Evolutionary conservation across 768 basidiomycete genomes (phyloP).

Genomic region (Hypsizygus marmoreus): DNA sequence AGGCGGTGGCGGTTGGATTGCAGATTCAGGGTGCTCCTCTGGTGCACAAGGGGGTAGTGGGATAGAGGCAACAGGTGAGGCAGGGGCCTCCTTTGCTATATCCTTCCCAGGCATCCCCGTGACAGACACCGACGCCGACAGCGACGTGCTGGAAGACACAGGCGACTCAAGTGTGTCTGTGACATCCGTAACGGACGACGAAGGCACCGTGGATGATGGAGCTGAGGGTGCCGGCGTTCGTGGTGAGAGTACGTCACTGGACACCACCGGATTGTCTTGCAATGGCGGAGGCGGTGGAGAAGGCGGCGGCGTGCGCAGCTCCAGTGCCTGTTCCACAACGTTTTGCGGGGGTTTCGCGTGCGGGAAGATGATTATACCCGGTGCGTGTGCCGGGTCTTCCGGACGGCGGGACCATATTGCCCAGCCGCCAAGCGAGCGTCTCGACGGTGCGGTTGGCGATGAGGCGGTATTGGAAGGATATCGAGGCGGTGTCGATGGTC

Average conservation of each 20-base stretch:
- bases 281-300: slow-evolving; percentile 24
- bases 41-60: background rate
- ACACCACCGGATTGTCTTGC: background rate
- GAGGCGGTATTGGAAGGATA: slow-evolving; percentile 4
- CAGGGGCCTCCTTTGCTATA: too few species aligned
- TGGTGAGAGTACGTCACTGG: slow-evolving; percentile 1
- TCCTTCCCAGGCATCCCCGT: slow-evolving; percentile 30
- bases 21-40: too few species aligned
- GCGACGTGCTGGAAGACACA: slow-evolving; percentile 52
- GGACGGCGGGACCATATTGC: slow-evolving; percentile 79
- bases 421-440: too few species aligned
- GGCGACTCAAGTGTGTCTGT: slow-evolving; percentile 60
- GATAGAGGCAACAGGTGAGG: slow-evolving; percentile 7
- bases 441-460: slow-evolving; percentile 8
- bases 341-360: slow-evolving; percentile 61
- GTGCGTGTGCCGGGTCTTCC: slow-evolving; percentile 60
- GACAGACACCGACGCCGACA: slow-evolving; percentile 46
- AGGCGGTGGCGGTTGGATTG: too few species aligned
- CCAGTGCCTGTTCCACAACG: slow-evolving; percentile 57
- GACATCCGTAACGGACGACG: slow-evolving; percentile 51
- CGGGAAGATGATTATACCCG: slow-evolving; percentile 72
- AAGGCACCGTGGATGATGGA: slow-evolving; percentile 39
- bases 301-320: slow-evolving; percentile 51
- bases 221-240: slow-evolving; percentile 12
- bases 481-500: slow-evolving; percentile 2